Evolutionary conservation across 2,329 filamentous ascomycete genomes (phyloP).

Genomic region (Colletotrichum gloeosporioides): DNA sequence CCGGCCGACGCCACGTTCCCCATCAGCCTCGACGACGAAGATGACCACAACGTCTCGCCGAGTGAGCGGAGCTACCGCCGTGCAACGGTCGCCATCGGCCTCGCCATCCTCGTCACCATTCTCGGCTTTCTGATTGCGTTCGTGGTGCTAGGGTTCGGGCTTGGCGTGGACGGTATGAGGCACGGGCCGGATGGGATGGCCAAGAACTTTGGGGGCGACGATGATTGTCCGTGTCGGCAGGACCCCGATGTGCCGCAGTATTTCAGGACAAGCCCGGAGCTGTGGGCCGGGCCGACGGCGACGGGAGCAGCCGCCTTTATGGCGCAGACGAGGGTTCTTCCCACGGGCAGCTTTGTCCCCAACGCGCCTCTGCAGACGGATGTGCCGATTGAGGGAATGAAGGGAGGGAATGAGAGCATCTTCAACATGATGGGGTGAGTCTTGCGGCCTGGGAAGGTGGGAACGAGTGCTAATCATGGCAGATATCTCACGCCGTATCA

Average conservation of each 20-base stretch:
- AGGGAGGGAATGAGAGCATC: constrained; percentile 65
- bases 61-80: background rate
- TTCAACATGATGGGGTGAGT: constrained; percentile 70
- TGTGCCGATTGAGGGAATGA: constrained; percentile 67
- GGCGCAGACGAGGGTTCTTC: constrained; percentile 73
- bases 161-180: constrained; percentile 17
- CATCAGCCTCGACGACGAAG: background rate
- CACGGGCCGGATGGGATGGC: constrained; percentile 24
- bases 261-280: constrained; percentile 65
- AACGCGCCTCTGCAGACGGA: constrained; percentile 75
- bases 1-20: constrained; percentile 1
- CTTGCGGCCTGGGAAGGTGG: background rate
- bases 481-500: constrained; percentile 71
- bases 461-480: background rate
- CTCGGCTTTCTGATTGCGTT: constrained; percentile 40
- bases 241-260: constrained; percentile 60
- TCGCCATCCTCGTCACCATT: constrained; percentile 33
- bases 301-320: constrained; percentile 74
- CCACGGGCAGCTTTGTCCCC: constrained; percentile 68
- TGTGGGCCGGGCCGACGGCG: constrained; percentile 70
- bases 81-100: background rate
- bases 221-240: constrained; percentile 34
- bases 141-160: constrained; percentile 37
- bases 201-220: constrained; percentile 14
- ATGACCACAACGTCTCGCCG: background rate